Percentiles rank a stretch among this genome's conserved stretches.
phyloP scores from a whole-genome alignment of 164 flowering plant genomes.

The Piper betle region DNA sequence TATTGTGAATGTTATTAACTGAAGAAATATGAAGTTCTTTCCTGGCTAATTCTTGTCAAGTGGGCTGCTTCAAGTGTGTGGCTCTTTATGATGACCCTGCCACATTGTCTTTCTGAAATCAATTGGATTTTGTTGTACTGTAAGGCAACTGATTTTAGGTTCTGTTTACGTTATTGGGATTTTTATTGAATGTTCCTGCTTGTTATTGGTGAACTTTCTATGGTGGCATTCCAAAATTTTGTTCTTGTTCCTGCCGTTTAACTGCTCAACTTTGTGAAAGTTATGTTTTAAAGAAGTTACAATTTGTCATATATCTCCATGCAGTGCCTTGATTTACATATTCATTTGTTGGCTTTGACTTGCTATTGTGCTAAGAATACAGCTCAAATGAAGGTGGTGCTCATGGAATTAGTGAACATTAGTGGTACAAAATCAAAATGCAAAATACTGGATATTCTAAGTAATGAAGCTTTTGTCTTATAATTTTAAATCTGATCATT shows the following conservation, averaged over 20 bases:
- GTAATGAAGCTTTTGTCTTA: too few relatives aligned
- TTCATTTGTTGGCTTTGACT: neutral
- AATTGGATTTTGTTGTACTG: too few relatives aligned
- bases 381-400: neutral
- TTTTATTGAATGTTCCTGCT: neutral
- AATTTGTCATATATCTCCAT: neutral
- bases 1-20: too few relatives aligned
- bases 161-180: neutral
- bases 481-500: neutral
- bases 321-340: neutral
- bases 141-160: too few relatives aligned
- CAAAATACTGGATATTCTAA: neutral
- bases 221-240: neutral
- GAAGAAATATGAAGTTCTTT: too few relatives aligned
- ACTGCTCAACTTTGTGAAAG: neutral
- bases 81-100: too few relatives aligned
- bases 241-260: neutral
- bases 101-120: too few relatives aligned
- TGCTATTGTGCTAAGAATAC: neutral
- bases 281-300: neutral
- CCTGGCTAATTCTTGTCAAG: too few relatives aligned
- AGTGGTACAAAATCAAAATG: neutral
- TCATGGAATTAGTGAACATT: too few relatives aligned
- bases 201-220: neutral
- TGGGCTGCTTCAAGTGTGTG: too few relatives aligned